Conservation (phyloP, 768 basidiomycete genomes). For the Hemileccinum impolitum region DNA sequence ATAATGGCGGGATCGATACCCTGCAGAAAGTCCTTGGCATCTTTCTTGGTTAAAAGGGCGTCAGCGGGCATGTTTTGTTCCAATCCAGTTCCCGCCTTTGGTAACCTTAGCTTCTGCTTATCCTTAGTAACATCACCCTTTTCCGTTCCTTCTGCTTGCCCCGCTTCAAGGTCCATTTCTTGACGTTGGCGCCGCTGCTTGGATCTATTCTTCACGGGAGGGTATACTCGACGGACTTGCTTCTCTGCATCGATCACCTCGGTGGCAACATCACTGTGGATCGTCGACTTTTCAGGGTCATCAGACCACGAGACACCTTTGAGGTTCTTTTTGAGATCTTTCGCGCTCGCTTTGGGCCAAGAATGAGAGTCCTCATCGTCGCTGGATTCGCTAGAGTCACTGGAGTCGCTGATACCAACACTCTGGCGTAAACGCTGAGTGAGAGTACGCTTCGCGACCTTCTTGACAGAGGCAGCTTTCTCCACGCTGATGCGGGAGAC, state of each 20-base stretch:
- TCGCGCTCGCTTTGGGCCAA: constrained; percentile 14
- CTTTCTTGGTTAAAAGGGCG: constrained; percentile 72
- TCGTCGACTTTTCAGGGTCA: constrained; percentile 30
- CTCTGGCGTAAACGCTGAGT: constrained; percentile 74
- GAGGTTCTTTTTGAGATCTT: constrained; percentile 20
- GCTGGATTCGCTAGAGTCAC: constrained; percentile 47
- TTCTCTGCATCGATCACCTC: constrained; percentile 19
- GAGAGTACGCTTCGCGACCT: constrained; percentile 75
- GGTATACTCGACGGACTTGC: constrained; percentile 10
- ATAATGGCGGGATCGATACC: constrained; percentile 77
- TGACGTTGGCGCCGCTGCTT: constrained; percentile 13
- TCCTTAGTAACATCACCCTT: constrained; percentile 16
- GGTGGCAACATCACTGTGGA: constrained; percentile 22
- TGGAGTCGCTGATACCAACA: constrained; percentile 69
- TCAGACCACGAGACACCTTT: constrained; percentile 33
- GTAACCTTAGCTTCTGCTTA: constrained; percentile 27
- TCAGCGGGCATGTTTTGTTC: constrained; percentile 91
- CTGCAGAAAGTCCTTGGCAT: constrained; percentile 82
- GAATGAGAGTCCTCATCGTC: constrained; percentile 36
- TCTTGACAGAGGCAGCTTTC: constrained; percentile 77
- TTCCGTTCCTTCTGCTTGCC: constrained; percentile 12
- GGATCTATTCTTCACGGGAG: constrained; percentile 11
- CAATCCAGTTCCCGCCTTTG: constrained; percentile 39
- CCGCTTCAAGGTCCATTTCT: constrained; percentile 25
- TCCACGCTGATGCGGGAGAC: constrained; percentile 74